These are phyloP conservation scores for Amaranthus cruentus DNA, from an alignment of 148 eudicot species.

Conservation along the genomic window DNA sequence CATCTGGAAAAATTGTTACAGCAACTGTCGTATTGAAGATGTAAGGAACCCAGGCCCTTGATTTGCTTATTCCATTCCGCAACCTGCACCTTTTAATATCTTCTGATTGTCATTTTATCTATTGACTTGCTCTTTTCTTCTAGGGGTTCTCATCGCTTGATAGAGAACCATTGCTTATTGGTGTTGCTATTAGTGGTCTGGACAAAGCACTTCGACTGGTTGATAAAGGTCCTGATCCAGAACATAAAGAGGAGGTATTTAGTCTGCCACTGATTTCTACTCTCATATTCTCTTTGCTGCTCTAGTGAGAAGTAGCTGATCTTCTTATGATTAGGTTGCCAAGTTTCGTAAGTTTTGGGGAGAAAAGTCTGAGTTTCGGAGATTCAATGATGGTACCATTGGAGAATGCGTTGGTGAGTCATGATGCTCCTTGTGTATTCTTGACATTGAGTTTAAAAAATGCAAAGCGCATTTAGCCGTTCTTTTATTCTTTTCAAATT, in stretches of 20 bases:
- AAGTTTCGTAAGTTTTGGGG: conserved; percentile 92
- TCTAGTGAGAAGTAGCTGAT: conserved; percentile 2
- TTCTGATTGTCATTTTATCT: background rate
- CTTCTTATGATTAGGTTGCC: conserved; percentile 38
- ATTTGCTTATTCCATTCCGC: background rate
- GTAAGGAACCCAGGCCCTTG: conserved; percentile 36
- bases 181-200: conserved; percentile 44
- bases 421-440: background rate
- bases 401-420: conserved; percentile 77
- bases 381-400: conserved; percentile 78
- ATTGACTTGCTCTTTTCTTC: background rate
- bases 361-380: conserved; percentile 66
- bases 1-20: conserved; percentile 62
- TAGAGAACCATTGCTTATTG: conserved; percentile 70
- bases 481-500: background rate
- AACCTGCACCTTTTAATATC: background rate
- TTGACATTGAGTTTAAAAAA: conserved; percentile 1
- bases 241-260: conserved; percentile 72
- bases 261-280: conserved; percentile 7
- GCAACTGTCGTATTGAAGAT: conserved; percentile 51
- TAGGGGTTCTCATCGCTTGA: conserved; percentile 71
- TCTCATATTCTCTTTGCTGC: conserved; percentile 9
- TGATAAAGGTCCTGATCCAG: conserved; percentile 82
- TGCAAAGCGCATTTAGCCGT: background rate
- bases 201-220: conserved; percentile 66